A percentile compares a stretch with the other conserved stretches of the same genome.
phyloP scores from a whole-genome alignment of 257 asterid species.

The Solanum pennellii region DNA sequence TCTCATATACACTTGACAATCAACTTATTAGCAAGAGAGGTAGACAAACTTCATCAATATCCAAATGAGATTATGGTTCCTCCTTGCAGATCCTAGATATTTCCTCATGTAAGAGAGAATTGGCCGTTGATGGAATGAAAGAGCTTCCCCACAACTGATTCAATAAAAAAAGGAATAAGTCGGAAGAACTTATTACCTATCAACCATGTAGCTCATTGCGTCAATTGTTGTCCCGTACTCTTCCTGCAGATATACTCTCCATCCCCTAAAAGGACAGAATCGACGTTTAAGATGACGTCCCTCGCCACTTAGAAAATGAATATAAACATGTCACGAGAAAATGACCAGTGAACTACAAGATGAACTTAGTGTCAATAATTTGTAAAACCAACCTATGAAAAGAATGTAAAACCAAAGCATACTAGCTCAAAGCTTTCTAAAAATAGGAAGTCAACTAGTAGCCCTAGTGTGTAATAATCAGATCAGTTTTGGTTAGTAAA shows the following conservation, averaged over 20 bases:
- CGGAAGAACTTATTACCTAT: slow-evolving; percentile 21
- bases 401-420: neutral
- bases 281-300: neutral
- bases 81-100: neutral
- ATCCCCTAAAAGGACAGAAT: slow-evolving; percentile 44
- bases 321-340: neutral
- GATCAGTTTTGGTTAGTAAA: neutral
- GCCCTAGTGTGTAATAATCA: neutral
- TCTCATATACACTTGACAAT: neutral
- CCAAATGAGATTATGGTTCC: neutral
- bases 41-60: neutral
- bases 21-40: neutral
- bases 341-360: neutral
- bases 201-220: slow-evolving; percentile 64
- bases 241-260: slow-evolving; percentile 91
- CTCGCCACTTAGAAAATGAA: neutral
- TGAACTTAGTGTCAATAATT: neutral
- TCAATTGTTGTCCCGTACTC: slow-evolving; percentile 82
- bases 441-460: neutral
- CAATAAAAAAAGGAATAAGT: neutral
- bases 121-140: neutral
- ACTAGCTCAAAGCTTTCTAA: neutral
- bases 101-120: neutral
- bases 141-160: neutral
- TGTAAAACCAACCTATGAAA: neutral